phyloP scores from a whole-genome alignment of 768 basidiomycete species.

The Xerocomellus intermedius region DNA sequence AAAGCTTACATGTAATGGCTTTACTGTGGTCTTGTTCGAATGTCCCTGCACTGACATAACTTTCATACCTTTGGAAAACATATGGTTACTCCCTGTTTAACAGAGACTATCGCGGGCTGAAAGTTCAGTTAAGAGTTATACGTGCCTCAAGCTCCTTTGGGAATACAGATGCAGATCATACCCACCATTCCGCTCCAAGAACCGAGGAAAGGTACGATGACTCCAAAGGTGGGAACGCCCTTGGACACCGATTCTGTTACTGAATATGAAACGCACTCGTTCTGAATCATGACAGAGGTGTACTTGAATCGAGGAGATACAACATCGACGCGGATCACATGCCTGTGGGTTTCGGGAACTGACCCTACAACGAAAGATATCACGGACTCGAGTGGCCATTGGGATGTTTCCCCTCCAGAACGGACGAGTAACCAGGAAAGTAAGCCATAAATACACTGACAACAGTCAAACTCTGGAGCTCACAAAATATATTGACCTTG shows the following conservation, averaged over 20 bases:
- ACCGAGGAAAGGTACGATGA: not conserved
- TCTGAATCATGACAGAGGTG: not conserved
- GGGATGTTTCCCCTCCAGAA: not conserved
- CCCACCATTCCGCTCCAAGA: not conserved
- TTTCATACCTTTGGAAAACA: not conserved
- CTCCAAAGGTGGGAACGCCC: slow-evolving; percentile 6
- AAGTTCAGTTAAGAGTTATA: slow-evolving; percentile 61
- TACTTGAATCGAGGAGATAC: not conserved
- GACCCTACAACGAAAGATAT: not conserved
- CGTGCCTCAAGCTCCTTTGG: slow-evolving; percentile 27
- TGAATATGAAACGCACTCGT: not conserved
- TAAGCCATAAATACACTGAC: slow-evolving; percentile 2
- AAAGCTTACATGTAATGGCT: slow-evolving; percentile 32
- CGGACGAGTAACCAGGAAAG: not conserved
- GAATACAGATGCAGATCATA: not conserved
- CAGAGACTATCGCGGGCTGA: slow-evolving; percentile 74
- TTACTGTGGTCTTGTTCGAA: not conserved
- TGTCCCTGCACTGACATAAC: not conserved
- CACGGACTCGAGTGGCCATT: not conserved
- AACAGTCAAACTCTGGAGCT: not conserved
- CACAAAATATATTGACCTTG: not conserved
- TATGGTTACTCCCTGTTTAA: not conserved
- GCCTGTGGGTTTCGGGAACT: not conserved
- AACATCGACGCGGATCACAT: not conserved
- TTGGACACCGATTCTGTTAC: not conserved